phyloP scores from a whole-genome alignment of 495 filamentous ascomycete species.

The Penicillium goetzii region DNA sequence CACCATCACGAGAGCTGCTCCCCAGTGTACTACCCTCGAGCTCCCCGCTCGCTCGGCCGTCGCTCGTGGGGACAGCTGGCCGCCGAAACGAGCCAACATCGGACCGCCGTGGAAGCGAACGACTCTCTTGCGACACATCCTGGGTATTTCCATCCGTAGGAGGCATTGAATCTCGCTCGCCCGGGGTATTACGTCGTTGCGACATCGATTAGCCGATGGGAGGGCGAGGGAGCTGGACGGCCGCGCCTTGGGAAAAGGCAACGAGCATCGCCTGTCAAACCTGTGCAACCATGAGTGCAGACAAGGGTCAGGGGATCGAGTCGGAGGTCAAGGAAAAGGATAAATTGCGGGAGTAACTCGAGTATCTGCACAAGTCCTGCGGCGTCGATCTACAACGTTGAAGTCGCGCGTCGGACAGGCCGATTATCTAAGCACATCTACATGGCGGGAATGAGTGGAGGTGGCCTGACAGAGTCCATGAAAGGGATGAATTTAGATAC shows the following conservation, averaged over 20 bases:
- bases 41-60: constrained; percentile 40
- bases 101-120: constrained; percentile 18
- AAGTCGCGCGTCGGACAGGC: constrained; percentile 23
- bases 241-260: constrained; percentile 31
- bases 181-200: constrained; percentile 27
- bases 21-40: constrained; percentile 48
- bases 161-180: constrained; percentile 22
- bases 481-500: background rate
- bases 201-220: constrained; percentile 30
- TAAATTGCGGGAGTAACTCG: background rate
- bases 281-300: constrained; percentile 29
- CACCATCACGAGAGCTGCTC: constrained; percentile 46
- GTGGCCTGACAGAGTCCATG: background rate
- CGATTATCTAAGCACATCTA: constrained; percentile 25
- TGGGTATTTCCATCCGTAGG: constrained; percentile 20
- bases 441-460: too few relatives aligned
- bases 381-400: constrained; percentile 21
- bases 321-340: background rate
- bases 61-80: constrained; percentile 33
- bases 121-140: constrained; percentile 10
- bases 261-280: constrained; percentile 25
- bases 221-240: constrained; percentile 27
- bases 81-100: constrained; percentile 28
- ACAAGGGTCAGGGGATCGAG: background rate
- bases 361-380: constrained; percentile 14